A percentile compares a stretch with the other conserved stretches of the same genome.
phyloP scores from a whole-genome alignment of 768 basidiomycete genomes.

The Dioszegia crocea region DNA sequence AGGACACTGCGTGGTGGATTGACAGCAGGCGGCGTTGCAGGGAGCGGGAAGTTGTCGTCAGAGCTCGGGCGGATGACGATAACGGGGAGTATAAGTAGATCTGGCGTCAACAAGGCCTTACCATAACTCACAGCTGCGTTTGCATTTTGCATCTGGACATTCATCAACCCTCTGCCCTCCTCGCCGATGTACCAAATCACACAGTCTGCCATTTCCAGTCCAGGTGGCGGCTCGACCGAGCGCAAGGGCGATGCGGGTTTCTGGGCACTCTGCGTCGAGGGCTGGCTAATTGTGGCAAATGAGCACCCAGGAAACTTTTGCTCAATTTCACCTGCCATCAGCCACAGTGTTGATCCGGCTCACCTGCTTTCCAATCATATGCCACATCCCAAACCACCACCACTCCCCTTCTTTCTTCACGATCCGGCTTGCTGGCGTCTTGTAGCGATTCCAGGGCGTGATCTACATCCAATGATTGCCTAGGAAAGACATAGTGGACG shows the following conservation, averaged over 20 bases:
- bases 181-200: constrained; percentile 65
- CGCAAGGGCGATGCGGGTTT: constrained; percentile 29
- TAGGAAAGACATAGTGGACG: constrained; percentile 82
- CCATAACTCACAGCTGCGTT: constrained; percentile 57
- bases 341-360: constrained; percentile 5
- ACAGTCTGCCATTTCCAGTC: constrained; percentile 45
- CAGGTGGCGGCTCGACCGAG: constrained; percentile 36
- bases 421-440: constrained; percentile 13
- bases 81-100: constrained; percentile 72
- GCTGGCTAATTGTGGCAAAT: too few species aligned
- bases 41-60: constrained; percentile 68
- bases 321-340: constrained; percentile 28
- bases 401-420: constrained; percentile 47
- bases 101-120: constrained; percentile 50
- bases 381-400: constrained; percentile 72
- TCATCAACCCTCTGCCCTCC: constrained; percentile 74
- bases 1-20: constrained; percentile 81
- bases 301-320: constrained; percentile 21
- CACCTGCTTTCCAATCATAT: constrained; percentile 67
- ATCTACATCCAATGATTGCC: constrained; percentile 60
- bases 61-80: constrained; percentile 54
- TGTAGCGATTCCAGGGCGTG: constrained; percentile 34
- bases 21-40: constrained; percentile 84
- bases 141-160: constrained; percentile 78
- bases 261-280: too few species aligned